A percentile compares a stretch with the other conserved stretches of the same genome.
These are phyloP conservation scores for Neckera pumila DNA, from an alignment of 225 moss, liverwort and hornwort species.

Conservation along the genomic window DNA sequence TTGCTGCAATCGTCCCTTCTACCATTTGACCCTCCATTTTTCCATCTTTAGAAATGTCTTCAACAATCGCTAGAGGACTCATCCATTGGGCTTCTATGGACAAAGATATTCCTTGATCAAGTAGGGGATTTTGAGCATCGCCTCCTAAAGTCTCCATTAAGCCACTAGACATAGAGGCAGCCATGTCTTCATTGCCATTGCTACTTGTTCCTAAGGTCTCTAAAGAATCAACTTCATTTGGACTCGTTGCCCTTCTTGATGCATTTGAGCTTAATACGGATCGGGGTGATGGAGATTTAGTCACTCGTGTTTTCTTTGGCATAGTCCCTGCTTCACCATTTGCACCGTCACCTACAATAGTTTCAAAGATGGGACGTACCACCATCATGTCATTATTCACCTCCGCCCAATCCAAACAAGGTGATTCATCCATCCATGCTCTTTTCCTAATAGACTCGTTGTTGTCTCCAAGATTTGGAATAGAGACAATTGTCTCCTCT, in stretches of 20 bases:
- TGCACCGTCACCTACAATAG: background rate
- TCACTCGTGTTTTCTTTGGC: background rate
- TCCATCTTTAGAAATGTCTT: background rate
- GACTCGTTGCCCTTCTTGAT: accelerated
- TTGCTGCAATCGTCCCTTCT: too few species aligned
- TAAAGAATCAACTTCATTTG: background rate
- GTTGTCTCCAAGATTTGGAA: background rate
- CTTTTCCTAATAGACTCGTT: background rate
- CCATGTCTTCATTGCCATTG: too few species aligned
- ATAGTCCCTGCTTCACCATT: too few species aligned
- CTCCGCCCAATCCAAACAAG: background rate
- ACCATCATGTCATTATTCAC: too few species aligned
- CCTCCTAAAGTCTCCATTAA: background rate
- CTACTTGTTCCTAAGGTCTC: accelerated
- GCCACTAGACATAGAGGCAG: accelerated
- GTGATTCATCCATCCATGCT: too few species aligned
- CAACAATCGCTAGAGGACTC: too few species aligned
- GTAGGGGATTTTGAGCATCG: background rate
- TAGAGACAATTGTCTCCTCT: too few species aligned
- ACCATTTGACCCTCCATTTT: background rate
- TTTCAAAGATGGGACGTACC: too few species aligned
- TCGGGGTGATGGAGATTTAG: background rate
- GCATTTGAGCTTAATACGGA: background rate
- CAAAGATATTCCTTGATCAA: background rate
- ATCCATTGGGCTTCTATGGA: accelerated